A percentile compares a stretch with the other conserved stretches of the same genome.
phyloP scores from a whole-genome alignment of 495 filamentous ascomycete genomes.

The Xylaria longipes region DNA sequence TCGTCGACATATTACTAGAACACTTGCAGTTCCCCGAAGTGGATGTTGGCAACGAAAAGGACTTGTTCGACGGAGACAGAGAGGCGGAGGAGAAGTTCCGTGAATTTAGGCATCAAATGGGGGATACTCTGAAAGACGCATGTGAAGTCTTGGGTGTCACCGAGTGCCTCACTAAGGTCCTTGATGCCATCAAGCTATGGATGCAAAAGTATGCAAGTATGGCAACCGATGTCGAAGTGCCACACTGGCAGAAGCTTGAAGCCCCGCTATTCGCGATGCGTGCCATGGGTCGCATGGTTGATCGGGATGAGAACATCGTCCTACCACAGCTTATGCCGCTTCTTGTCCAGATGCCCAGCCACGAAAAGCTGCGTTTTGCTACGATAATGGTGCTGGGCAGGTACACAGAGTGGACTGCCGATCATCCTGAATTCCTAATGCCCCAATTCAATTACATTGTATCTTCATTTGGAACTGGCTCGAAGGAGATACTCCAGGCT shows the following conservation, averaged over 20 bases:
- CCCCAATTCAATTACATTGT: constrained; percentile 94
- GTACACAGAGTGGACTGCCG: constrained; percentile 97
- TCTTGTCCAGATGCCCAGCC: constrained; percentile 90
- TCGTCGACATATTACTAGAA: constrained; percentile 92
- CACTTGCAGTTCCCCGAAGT: constrained; percentile 89
- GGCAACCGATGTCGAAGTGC: constrained; percentile 75
- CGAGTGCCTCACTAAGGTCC: constrained; percentile 87
- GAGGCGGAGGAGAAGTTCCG: constrained; percentile 97
- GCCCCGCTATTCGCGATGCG: constrained; percentile 94
- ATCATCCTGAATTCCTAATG: constrained; percentile 89
- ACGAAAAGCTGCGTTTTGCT: constrained; percentile 95
- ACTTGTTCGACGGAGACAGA: constrained; percentile 93
- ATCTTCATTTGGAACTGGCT: constrained; percentile 82
- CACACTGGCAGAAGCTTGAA: constrained; percentile 95
- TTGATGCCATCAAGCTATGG: constrained; percentile 84
- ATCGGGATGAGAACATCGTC: constrained; percentile 81
- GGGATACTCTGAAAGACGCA: constrained; percentile 96
- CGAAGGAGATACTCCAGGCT: constrained; percentile 86
- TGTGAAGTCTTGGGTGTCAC: constrained; percentile 94
- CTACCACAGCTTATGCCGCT: constrained; percentile 89
- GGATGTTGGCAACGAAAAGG: constrained; percentile 72
- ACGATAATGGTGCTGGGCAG: constrained; percentile 95
- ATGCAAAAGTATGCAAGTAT: constrained; percentile 79
- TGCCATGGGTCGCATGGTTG: constrained; percentile 97
- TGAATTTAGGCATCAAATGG: constrained; percentile 95